Base-by-base conservation (phyloP, 768 basidiomycete genomes). In the Cystofilobasidium capitatum region DNA sequence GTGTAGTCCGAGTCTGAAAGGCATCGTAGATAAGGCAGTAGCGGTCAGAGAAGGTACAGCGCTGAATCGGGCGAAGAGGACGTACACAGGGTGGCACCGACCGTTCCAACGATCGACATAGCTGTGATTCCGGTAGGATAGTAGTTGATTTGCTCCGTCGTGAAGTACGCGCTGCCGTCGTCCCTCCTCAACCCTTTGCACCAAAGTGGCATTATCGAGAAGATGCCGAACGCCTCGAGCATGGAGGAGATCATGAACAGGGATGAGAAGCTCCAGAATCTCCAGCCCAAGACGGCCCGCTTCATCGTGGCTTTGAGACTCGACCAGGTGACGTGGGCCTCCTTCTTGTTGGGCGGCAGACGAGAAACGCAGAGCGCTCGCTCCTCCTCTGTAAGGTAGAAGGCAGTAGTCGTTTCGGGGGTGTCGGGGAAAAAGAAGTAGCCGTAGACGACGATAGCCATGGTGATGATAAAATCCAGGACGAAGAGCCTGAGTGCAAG, bases 351-450 rank as follows among this genome's bases (percentile, higher is more conserved):
- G 17, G 44, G 33, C 36, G 44, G 62, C 36, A 63, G 49, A 16
- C 62, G 44, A 14, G 44, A 33, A 31, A 63, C 44, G 33, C 45
- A 47, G 10, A 63, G 44, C n/a, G 31, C 17, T 16, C 49, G 62
- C 42, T 63, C 62, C 42, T 63, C 62, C 36, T 31, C 45, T 9
- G 16, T 63, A 24, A 63, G 33, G 36, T 36, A 63, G 26, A 42
- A 33, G 20, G 44, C 42, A 2, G 44, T 49, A 14, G 62, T 63
- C 49, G 44, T 13, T 26, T 63, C 45, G 36, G 62, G 62, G 26
- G 62, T 63, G 49, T 63, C 62, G 24, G 62, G 62, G 36, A 63
- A 63, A 17, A 61, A 7, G 39, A 61, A 26, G 39, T 61, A 61
- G 31, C 59, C 59, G 31, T 61, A 61, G 9, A 24, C 17, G 24